Evolutionary conservation across 1,139 yeast genomes (phyloP), one percentile per base, ranked within the genome.

Genomic region (Meyerozyma carpophila): DNA sequence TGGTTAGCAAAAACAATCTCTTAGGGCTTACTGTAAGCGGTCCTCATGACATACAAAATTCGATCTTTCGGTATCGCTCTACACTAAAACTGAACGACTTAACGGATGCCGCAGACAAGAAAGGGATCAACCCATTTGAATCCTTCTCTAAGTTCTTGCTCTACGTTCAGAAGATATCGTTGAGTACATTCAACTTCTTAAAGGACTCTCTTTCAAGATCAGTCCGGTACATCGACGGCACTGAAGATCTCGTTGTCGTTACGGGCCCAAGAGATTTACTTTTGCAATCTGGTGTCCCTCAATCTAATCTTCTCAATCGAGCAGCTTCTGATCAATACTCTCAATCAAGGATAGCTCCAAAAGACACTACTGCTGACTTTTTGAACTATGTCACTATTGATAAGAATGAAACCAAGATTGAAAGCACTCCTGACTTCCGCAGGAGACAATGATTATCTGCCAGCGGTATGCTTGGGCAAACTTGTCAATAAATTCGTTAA

Each of bases 181-280:
- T 31, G 20, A 13, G 16, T 31, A 4, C 20, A 1, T 4, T 13
- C 4, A 31, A 31, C 16, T 31, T 31, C 14, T 4, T 14, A 6
- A 14, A 14, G 14, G 14, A 16, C 4, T 13, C 14, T 8, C 8
- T 31, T 4, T 11, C 14, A 16, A 31, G 34, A 13, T 31, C 34
- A 14, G 16, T 14, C 42, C 59, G 58, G 46, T 58, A 54, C 44
- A 47, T 64, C 26, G 58, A 59, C 20, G 74, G 71, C 1, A 63
- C 61, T 47, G 60, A 59, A 26, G 66, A 68, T 16, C 79, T 75
- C 49, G 66, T 80, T 29, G 71, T 66, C 37, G 63, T 81, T 4
- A 54, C 66, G 8, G 87, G 87, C 0, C 85, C 86, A 13, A 68
- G 85, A 45, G 74, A 70, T 36, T 51, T 81, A 6, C 57, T 81